These are phyloP conservation scores for Trypanosoma vivax DNA, from an alignment of 208 protist genomes.

Conservation along the genomic window DNA sequence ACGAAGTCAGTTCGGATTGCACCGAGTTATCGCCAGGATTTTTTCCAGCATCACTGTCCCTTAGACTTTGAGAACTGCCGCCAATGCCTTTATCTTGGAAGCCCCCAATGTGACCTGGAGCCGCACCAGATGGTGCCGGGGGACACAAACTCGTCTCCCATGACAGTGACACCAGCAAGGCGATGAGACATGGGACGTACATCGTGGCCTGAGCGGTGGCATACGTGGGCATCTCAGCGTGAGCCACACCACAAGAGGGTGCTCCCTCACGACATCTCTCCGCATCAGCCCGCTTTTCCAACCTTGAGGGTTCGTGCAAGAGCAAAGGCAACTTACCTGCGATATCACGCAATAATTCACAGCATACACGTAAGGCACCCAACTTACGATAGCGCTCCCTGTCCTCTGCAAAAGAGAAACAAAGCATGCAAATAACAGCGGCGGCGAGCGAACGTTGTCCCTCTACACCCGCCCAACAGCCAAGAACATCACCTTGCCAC, in stretches of 20 bases:
- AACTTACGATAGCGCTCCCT: slow-evolving; percentile 37
- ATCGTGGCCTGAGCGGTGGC: neutral
- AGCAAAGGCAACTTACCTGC: slow-evolving; percentile 7
- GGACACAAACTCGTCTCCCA: neutral
- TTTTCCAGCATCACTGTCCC: neutral
- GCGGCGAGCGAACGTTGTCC: slow-evolving; percentile 67
- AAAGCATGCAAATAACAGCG: slow-evolving; percentile 55
- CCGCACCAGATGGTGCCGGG: neutral
- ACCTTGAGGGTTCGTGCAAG: neutral
- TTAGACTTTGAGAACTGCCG: neutral
- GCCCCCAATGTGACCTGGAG: neutral
- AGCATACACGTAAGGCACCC: slow-evolving; percentile 55
- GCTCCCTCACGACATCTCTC: neutral
- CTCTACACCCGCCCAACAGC: slow-evolving; percentile 35
- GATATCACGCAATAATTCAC: slow-evolving; percentile 44
- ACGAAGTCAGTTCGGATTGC: slow-evolving; percentile 20
- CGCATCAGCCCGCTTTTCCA: neutral
- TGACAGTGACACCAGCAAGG: slow-evolving; percentile 9
- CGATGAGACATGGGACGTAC: slow-evolving; percentile 16
- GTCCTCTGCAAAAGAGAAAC: slow-evolving; percentile 39
- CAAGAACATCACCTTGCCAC: slow-evolving; percentile 71
- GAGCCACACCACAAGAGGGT: neutral
- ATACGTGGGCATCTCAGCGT: neutral
- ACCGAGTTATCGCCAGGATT: neutral
- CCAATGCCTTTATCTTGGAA: neutral